phyloP scores from a whole-genome alignment of 208 protist genomes.

The Trypanosoma avium region DNA sequence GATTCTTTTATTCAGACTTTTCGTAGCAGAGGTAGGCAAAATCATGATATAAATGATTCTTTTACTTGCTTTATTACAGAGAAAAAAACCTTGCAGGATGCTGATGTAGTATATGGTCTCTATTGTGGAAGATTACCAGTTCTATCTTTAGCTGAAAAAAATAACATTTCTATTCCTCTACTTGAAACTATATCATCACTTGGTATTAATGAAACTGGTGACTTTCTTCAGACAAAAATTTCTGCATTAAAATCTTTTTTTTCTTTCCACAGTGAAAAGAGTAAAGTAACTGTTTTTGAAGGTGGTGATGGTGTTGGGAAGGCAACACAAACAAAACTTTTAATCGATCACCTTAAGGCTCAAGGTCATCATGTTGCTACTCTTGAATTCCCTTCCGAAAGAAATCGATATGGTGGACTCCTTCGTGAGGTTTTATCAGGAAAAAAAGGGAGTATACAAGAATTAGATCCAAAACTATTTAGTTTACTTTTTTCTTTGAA shows the following conservation, averaged over 20 bases:
- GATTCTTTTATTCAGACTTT: constrained; percentile 8
- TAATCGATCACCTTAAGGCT: constrained; percentile 40
- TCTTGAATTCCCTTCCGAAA: constrained; percentile 89
- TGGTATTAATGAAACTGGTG: constrained; percentile 7
- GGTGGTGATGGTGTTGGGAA: constrained; percentile 93
- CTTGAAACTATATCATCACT: constrained; percentile 42
- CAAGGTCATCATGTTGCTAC: constrained; percentile 44
- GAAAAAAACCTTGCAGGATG: constrained; percentile 38
- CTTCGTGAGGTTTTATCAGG: constrained; percentile 84
- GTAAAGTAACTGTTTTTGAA: constrained; percentile 77
- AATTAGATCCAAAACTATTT: constrained; percentile 84
- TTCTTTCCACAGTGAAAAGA: constrained; percentile 7
- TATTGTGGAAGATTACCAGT: constrained; percentile 52
- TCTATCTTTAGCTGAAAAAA: constrained; percentile 22
- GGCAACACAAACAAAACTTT: constrained; percentile 79
- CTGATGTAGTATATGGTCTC: constrained; percentile 64
- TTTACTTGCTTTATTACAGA: constrained; percentile 75
- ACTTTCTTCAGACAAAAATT: constrained; percentile 5
- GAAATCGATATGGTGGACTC: constrained; percentile 65
- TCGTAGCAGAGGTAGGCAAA: not conserved
- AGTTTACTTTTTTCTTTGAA: constrained; percentile 90
- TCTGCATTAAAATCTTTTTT: constrained; percentile 33
- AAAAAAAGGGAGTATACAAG: constrained; percentile 70
- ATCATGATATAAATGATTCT: not conserved
- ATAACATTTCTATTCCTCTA: not conserved